Base-by-base conservation (phyloP, 2,329 filamentous ascomycete species). In the Trichoderma guizhouense region DNA sequence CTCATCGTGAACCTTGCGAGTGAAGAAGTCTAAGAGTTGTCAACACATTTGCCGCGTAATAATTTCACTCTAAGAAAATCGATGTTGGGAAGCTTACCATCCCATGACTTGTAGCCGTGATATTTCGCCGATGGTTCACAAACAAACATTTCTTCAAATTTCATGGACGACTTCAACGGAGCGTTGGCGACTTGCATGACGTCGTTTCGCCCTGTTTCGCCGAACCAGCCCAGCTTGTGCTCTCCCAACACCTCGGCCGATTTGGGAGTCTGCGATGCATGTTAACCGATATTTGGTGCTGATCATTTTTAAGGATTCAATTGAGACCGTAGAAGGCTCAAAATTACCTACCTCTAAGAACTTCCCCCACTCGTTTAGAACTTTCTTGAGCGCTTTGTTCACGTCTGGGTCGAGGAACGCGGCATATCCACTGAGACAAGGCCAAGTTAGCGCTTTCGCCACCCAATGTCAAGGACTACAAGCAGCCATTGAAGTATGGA, bases 91-190 rank as follows among this genome's bases (percentile, higher is more conserved):
- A 12, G 12, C 30, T 77, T 77, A 86, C 85, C 83, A 72, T 93
- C 91, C 91, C 91, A 93, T 0, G 89, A 91, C 71, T 84, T 87
- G 82, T 84, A 93, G 21, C 91, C 90, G 73, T 88, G 84, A 76
- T 90, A 78, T 74, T 86, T 80, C 6, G 83, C 82, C 0, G 77
- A 79, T 0, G 88, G 85, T 55, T 92, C 87, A 77, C 90, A 92
- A 21, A 86, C 74, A 78, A 87, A 92, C 76, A 91, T 84, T 21
- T 91, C 84, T 71, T 90, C 85, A 72, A 91, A 91, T 62, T 79
- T 83, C 76, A 84, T 78, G 21, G 74, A 71, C 0, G 85, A 82
- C 66, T 80, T 75, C 21, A 79, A 75, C 0, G 86, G 83, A 6
- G 80, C 81, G 73, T 88, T 87, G 76, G 86, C 86, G 0, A 87